Percentiles rank a stretch among this genome's conserved stretches.
phyloP scores from a whole-genome alignment of 2,329 filamentous ascomycete genomes.

The Alternaria tenuissima region DNA sequence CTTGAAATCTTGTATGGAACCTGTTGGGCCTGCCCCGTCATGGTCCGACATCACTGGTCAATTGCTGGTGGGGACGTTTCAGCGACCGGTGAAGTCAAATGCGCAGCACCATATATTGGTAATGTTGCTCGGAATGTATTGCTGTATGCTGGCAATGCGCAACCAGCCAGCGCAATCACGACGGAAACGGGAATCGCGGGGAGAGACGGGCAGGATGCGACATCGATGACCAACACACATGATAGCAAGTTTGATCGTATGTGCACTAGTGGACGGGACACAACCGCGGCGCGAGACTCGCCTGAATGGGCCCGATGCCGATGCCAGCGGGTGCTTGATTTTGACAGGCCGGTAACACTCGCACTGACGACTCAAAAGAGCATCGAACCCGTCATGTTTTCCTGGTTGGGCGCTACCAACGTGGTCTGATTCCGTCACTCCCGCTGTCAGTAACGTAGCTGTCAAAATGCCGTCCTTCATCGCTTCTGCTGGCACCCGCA shows the following conservation, averaged over 20 bases:
- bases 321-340: constrained; percentile 32
- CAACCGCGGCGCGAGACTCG: constrained; percentile 28
- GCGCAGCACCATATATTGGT: neutral
- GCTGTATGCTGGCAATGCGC: constrained; percentile 26
- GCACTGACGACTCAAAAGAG: constrained; percentile 24
- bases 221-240: constrained; percentile 30
- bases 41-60: constrained; percentile 9
- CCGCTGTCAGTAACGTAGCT: constrained; percentile 45
- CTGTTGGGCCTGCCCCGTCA: constrained; percentile 17
- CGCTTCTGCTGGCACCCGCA: constrained; percentile 37
- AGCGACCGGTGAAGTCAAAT: constrained; percentile 16
- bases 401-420: constrained; percentile 26
- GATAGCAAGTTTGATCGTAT: constrained; percentile 27
- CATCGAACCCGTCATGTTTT: constrained; percentile 19
- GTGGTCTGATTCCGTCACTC: constrained; percentile 40
- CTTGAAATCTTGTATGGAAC: constrained; percentile 30
- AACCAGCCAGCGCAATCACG: constrained; percentile 19
- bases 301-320: constrained; percentile 20
- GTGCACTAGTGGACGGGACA: constrained; percentile 36
- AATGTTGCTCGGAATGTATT: constrained; percentile 12
- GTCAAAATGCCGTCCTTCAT: constrained; percentile 42
- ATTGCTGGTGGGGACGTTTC: constrained; percentile 11
- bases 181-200: constrained; percentile 39
- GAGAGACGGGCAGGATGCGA: constrained; percentile 40
- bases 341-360: constrained; percentile 43